Percentiles rank a stretch among this genome's conserved stretches.
Evolutionary conservation across 2,329 filamentous ascomycete genomes (phyloP).

Genomic region (Penicillium janthinellum): DNA sequence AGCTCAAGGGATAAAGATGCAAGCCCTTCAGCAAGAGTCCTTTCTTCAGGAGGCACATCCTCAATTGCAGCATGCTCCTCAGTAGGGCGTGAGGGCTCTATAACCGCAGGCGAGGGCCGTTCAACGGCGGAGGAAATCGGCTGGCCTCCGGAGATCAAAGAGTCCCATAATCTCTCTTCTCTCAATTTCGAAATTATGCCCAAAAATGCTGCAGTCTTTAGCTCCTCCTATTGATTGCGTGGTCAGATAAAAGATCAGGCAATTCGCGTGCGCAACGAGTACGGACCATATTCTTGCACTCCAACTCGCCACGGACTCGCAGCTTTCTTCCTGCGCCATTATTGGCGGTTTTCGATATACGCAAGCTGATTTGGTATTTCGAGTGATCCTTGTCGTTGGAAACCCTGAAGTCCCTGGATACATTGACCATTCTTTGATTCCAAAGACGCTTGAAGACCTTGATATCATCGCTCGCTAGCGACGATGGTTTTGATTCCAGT

Average conservation of each 20-base stretch:
- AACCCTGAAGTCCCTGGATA: not conserved
- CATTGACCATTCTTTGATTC: not conserved
- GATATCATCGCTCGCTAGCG: not conserved
- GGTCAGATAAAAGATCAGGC: not conserved
- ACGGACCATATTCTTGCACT: not conserved
- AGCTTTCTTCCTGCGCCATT: not conserved
- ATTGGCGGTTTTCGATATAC: not conserved
- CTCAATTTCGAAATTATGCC: not conserved
- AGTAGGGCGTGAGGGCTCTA: not conserved
- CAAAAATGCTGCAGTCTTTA: not conserved
- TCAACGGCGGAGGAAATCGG: not conserved
- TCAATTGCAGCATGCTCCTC: not conserved
- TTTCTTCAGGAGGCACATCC: not conserved
- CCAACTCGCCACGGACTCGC: not conserved
- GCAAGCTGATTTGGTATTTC: not conserved
- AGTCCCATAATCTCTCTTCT: not conserved
- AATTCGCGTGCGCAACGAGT: not conserved
- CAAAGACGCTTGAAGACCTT: slow-evolving; percentile 1
- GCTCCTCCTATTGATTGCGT: not conserved
- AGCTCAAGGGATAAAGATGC: not conserved
- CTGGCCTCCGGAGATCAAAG: not conserved
- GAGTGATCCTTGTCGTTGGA: not conserved
- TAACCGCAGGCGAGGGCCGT: not conserved
- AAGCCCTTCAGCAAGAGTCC: not conserved
- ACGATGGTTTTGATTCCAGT: not conserved